Evolutionary conservation across 1,284 basidiomycete species (phyloP), one percentile per base, ranked within the genome.

Genomic region (Cronartium ribicola): DNA sequence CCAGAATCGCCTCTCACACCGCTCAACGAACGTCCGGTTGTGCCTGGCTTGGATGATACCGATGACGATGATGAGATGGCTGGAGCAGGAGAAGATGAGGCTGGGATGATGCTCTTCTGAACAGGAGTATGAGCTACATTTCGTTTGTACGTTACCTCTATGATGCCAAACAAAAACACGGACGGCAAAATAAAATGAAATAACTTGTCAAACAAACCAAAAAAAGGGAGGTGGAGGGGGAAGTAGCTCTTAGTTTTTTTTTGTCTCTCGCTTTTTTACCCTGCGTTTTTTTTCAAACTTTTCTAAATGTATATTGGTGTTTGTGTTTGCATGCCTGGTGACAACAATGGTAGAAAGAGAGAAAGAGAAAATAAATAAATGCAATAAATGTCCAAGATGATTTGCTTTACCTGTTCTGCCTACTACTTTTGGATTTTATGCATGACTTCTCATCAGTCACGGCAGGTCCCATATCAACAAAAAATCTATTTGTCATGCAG

Each of bases 101-200:
- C 70, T 37, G 70, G 70, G 22, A 73, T 73, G 70, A 41, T 73
- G 6, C 48, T 73, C 41, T 73, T 73, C 36, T 73, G n/a, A 70
- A 8, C 36, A 20, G 14, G 13, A 20, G n/a, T 61, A 3, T 51
- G 14, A 51, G 2, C 20, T 51, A 14, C 3, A 2, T 51, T 51
- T 51, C 48, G 20, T 14, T 51, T 14, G 20, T 51, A 51, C 20
- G 20, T 14, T 51, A 5, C 36, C 36, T 20, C 61, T 29, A 29
- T 29, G 29, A 29, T 29, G 29, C 29, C 29, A 29, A 29, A 29
- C 29, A 29, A 29, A 29, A 29, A 29, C 29, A 29, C 29, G 29
- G 29, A 29, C 29, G 29, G 29, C 29, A 29, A 29, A 29, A 29
- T 29, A 1, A 1, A 46, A n/a, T 46, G 10, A n/a, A 46, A 46